Evolutionary conservation across 192 early-diverging fungal species (phyloP).

Genomic region (Umbelopsis sp.): DNA sequence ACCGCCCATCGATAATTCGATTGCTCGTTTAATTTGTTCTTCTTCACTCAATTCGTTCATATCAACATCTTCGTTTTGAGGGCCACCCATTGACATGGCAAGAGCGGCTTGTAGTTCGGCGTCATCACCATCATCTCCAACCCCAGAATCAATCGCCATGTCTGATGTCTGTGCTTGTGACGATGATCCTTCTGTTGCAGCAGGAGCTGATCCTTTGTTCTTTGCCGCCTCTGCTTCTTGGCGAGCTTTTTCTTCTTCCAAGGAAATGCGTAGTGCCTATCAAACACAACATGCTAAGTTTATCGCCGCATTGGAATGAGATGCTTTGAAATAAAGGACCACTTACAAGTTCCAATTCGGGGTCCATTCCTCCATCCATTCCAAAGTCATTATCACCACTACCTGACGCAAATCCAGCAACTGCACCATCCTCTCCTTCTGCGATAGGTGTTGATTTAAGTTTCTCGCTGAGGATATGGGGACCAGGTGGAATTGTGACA

Average conservation of each 20-base stretch:
- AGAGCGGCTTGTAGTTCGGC: slow-evolving; percentile 65
- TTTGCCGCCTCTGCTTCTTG: slow-evolving; percentile 66
- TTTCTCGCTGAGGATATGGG: slow-evolving; percentile 89
- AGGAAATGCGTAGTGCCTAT: slow-evolving; percentile 89
- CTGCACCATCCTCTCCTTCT: slow-evolving; percentile 78
- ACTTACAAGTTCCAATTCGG: slow-evolving; percentile 84
- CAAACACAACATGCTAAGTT: not conserved
- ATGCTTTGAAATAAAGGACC: not conserved
- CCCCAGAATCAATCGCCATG: slow-evolving; percentile 38
- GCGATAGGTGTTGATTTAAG: slow-evolving; percentile 87
- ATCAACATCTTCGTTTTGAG: slow-evolving; percentile 59
- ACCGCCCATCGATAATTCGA: slow-evolving; percentile 75
- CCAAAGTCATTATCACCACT: slow-evolving; percentile 88
- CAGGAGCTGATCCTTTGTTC: slow-evolving; percentile 42
- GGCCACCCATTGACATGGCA: slow-evolving; percentile 64
- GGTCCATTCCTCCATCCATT: slow-evolving; percentile 92
- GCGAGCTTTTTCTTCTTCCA: slow-evolving; percentile 94
- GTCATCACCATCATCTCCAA: slow-evolving; percentile 29
- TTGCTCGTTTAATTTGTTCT: slow-evolving; percentile 70
- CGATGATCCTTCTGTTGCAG: slow-evolving; percentile 28
- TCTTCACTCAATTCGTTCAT: slow-evolving; percentile 75
- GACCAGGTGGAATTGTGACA: slow-evolving; percentile 90
- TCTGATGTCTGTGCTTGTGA: slow-evolving; percentile 29
- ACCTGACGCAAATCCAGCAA: slow-evolving; percentile 64
- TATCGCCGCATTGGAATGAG: too few relatives aligned